Conservation (phyloP, 495 filamentous ascomycete species). For the Hypoxylon trugodes region DNA sequence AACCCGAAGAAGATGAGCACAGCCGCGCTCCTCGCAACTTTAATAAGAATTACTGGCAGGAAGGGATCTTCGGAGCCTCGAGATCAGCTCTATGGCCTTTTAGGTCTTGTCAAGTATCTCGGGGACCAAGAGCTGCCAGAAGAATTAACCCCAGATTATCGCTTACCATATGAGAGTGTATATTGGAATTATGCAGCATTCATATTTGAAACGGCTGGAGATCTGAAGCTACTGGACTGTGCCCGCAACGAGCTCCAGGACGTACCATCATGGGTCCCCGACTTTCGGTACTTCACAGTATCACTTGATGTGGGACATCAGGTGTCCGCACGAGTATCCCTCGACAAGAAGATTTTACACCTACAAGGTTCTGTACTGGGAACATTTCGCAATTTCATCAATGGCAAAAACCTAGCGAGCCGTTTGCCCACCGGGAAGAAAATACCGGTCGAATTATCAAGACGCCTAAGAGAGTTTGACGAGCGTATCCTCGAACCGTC, state of each 20-base stretch:
- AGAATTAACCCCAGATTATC: slow-evolving; percentile 22
- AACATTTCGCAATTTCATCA: not conserved
- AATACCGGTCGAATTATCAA: slow-evolving; percentile 4
- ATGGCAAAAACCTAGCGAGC: not conserved
- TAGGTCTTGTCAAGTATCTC: slow-evolving; percentile 13
- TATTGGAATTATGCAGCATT: slow-evolving; percentile 28
- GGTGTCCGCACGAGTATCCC: not conserved
- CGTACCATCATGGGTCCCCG: slow-evolving; percentile 32
- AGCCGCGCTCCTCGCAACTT: not conserved
- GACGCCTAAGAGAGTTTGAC: slow-evolving; percentile 7
- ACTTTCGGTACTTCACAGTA: slow-evolving; percentile 14
- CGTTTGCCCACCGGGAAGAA: not conserved
- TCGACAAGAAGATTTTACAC: slow-evolving; percentile 16
- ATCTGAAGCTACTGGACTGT: slow-evolving; percentile 13
- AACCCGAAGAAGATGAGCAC: not conserved
- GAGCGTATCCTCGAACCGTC: slow-evolving; percentile 22
- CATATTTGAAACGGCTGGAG: slow-evolving; percentile 8
- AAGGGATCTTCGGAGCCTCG: slow-evolving; percentile 1
- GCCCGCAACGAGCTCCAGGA: not conserved
- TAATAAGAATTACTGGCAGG: not conserved
- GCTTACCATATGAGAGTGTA: not conserved
- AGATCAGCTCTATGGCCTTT: slow-evolving; percentile 30
- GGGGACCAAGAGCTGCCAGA: slow-evolving; percentile 8
- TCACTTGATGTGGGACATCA: not conserved
- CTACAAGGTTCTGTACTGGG: slow-evolving; percentile 14